Evolutionary conservation across 2,329 filamentous ascomycete genomes (phyloP), one percentile per base, ranked within the genome.

Genomic region (Aspergillus aculeatus): DNA sequence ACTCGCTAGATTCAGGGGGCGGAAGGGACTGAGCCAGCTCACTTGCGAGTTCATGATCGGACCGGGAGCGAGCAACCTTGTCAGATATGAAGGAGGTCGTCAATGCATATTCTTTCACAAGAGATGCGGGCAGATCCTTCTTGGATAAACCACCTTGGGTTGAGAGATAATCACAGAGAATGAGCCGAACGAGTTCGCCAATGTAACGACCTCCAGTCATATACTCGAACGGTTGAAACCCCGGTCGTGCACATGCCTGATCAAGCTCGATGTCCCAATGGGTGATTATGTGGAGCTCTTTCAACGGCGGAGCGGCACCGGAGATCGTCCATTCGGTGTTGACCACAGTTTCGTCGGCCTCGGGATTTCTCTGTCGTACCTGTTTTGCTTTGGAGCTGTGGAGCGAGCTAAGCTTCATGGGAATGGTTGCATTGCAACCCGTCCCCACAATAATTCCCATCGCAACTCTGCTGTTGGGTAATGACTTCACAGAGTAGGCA

Each of bases 301-400:
- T 80, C 56, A 94, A 77, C 0, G 90, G 89, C 6, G 82, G 80
- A n/a, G 86, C 86, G 2, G 90, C 86, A 6, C 90, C 90, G 26
- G 87, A 88, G 67, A 95, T 92, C 54, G 88, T 90, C 88, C 89
- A 93, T 75, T 95, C 91, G 0, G 91, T 94, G 70, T 94, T 94
- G 63, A 94, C 86, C 4, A 91, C 85, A 14, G 92, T 87, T 65
- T 85, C 87, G n/a, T 84, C 78, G 6, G 89, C 81, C 12, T 80
- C 76, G 1, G 80, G 73, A 58, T 76, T 73, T 62, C 76, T 77
- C 14, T 77, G 81, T 16, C 80, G 80, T 38, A 85, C 75, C 6
- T 80, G 63, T 68, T 75, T 54, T 78, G 86, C 67, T 71, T 94
- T 94, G 58, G 81, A 83, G 9, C 83, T 78, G 62, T 89, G 85